A percentile compares a stretch with the other conserved stretches of the same genome.
Conservation (phyloP, 163 green algal species). For the Botryococcus braunii region DNA sequence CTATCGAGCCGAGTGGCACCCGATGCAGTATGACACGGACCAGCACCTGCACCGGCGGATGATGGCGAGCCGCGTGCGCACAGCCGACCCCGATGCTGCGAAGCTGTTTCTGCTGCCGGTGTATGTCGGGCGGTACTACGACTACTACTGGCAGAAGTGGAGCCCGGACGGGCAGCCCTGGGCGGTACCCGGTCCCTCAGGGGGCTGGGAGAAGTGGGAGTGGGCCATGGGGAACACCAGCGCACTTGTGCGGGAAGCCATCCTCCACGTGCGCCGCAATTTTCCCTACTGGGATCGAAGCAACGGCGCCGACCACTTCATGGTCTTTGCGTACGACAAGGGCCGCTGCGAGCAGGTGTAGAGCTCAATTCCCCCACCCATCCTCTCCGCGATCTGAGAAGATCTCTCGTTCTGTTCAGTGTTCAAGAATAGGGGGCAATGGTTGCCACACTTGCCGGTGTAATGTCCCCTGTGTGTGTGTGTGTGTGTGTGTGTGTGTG, state of each 20-base stretch:
- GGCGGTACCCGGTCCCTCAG: too few species aligned
- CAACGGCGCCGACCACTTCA: slow-evolving; percentile 6
- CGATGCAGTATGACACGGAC: slow-evolving; percentile 11
- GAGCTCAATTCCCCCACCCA: too few species aligned
- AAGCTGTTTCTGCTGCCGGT: slow-evolving; percentile 8
- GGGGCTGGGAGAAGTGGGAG: too few species aligned
- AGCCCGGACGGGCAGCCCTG: background rate
- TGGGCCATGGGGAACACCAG: background rate
- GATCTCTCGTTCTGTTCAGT: too few species aligned
- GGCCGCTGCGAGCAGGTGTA: slow-evolving; percentile 2
- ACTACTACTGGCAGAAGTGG: slow-evolving; percentile 3
- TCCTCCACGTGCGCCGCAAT: slow-evolving; percentile 2
- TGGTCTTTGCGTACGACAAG: slow-evolving; percentile 11
- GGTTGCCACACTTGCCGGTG: too few species aligned
- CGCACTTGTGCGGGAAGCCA: slow-evolving; percentile 3
- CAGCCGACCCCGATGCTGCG: background rate
- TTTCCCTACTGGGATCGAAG: slow-evolving; percentile 4
- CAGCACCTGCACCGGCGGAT: slow-evolving; percentile 8
- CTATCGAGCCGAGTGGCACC: slow-evolving; percentile 1
- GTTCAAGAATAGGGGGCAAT: too few species aligned
- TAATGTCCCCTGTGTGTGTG: too few species aligned
- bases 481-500: too few species aligned
- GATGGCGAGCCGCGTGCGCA: background rate
- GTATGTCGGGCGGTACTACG: slow-evolving; percentile 6
- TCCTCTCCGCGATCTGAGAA: too few species aligned